phyloP scores from a whole-genome alignment of 495 filamentous ascomycete genomes.

The Lophiotrema nucula region DNA sequence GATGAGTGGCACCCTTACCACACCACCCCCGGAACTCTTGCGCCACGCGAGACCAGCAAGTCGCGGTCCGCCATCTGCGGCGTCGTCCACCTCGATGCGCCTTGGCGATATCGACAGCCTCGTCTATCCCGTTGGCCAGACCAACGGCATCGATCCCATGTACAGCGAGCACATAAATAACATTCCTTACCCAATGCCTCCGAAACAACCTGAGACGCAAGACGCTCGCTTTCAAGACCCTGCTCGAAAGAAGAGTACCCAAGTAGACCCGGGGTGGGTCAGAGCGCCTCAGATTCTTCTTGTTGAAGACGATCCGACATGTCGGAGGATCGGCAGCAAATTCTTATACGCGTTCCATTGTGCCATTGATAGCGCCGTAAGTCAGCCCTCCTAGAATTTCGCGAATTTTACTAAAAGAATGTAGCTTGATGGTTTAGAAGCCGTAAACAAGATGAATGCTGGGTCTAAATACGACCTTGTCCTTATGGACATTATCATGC shows the following conservation, averaged over 20 bases:
- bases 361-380: conserved; percentile 81
- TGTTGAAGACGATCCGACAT: conserved; percentile 94
- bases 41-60: conserved; percentile 38
- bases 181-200: conserved; percentile 76
- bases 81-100: conserved; percentile 51
- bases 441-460: conserved; percentile 84
- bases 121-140: conserved; percentile 87
- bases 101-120: conserved; percentile 72
- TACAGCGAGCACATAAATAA: conserved; percentile 91
- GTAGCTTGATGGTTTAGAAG: conserved; percentile 86
- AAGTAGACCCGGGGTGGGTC: conserved; percentile 76
- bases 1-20: conserved; percentile 45
- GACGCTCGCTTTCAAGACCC: conserved; percentile 53
- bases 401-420: conserved; percentile 27
- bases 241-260: conserved; percentile 62
- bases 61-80: conserved; percentile 49
- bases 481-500: conserved; percentile 99
- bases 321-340: conserved; percentile 89
- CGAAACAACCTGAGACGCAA: conserved; percentile 53
- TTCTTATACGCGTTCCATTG: conserved; percentile 88
- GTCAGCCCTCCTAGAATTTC: conserved; percentile 39
- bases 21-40: conserved; percentile 43
- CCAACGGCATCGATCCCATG: conserved; percentile 90
- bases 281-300: conserved; percentile 82
- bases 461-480: conserved; percentile 87